Base-by-base conservation (phyloP, 2,329 filamentous ascomycete genomes). In the Byssochlamys sp. region DNA sequence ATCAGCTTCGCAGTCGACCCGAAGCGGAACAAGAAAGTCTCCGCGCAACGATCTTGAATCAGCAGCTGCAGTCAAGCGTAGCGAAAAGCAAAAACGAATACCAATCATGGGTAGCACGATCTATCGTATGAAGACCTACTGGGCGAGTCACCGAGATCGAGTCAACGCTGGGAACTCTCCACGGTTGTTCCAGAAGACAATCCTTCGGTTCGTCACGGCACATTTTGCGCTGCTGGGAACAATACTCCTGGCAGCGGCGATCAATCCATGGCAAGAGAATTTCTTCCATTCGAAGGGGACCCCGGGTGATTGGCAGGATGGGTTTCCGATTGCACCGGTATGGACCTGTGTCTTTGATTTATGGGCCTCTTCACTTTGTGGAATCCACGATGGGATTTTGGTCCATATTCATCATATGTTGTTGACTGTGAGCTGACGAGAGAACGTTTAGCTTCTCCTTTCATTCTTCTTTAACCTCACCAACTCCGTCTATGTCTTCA, bases 221-320 rank as follows among this genome's bases (percentile, higher is more conserved):
- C 48, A 63, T 4, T 55, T 63, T 39, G 64, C 66, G 27, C 49
- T 71, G 6, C 58, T 69, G 51, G 62, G 63, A 48, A 60, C 67
- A 48, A 59, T 64, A 9, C 63, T 68, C 27, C 71, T 71, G 57
- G 60, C 65, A 1, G 61, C 63, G 7, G 63, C 65, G 14, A 66
- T 71, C 31, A 62, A 61, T 3, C 55, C 57, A 24, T 70, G 69
- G 67, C 60, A 70, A 50, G 53, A 53, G 48, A 67, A 66, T 35
- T 65, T 71, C 58, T 64, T 64, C 49, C 67, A 69, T 58, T 62
- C 58, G 14, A 59, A 58, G 12, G 65, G 66, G 3, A 62, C 65
- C 2, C 59, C 55, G 48, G 66, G 66, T 5, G 67, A 66, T 57
- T 70, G 68, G 69, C 69, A 70, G 48, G 69, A 71, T 59, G 65